Base-by-base conservation (phyloP, 2,329 filamentous ascomycete species). In the Hyphodiscus sp. region DNA sequence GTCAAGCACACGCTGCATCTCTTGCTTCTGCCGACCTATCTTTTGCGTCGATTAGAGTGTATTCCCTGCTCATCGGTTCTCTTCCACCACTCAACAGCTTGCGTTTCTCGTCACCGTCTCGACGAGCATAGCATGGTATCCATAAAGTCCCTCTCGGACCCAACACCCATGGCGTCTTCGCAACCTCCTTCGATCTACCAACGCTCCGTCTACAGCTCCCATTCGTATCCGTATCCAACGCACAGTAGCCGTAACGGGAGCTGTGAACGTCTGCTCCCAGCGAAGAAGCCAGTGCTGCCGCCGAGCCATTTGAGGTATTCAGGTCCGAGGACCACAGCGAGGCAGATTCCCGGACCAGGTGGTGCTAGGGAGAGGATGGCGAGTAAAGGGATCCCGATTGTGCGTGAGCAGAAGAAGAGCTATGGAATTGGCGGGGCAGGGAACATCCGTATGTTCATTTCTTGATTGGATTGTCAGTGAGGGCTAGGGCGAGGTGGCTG, bases 391-490 rank as follows among this genome's bases (percentile, higher is more conserved):
- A 33, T 43, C 26, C 42, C 49, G 20, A 13, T 43, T 18, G n/a
- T 46, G 23, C 53, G 49, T 48, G 63, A 66, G 48, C 51, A 47
- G 47, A 61, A 56, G 45, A 63, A 54, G 52, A 66, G 64, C 52
- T 64, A 59, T 61, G 65, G 65, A 3, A 66, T 66, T 56, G 65
- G 64, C 30, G 65, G 65, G 0, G 65, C 65, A 3, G 65, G 65
- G 3, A 67, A 67, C 57, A 67, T 67, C 43, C 60, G 64, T 67
- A 52, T 20, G 61, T 58, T 20, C 29, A 23, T 41, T 49, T 20
- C 23, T 26, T 3, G 23, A 8, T 26, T 26, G 4, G 23, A 26
- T 3, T 4, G 23, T 26, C 23, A 4, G 23, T 8, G 23, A 26
- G 23, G 23, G 8, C 23, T 3, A 26, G 23, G 3, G 23, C 23